Percentiles rank a stretch among this genome's conserved stretches.
Evolutionary conservation across 1,139 yeast species (phyloP).

Genomic region (Saccharomycopsis crataegensis): DNA sequence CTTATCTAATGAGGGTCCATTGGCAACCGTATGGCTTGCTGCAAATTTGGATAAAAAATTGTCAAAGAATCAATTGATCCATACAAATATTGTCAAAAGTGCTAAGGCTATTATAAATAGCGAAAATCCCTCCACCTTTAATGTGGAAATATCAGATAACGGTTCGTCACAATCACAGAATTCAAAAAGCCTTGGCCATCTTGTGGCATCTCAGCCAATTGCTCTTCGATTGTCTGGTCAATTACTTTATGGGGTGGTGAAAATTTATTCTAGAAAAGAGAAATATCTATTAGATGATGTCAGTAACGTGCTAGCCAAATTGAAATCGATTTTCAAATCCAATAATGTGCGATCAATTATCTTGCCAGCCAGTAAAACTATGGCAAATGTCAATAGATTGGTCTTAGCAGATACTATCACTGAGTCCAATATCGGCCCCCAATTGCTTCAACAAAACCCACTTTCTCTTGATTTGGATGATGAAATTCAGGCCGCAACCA

Average conservation of each 20-base stretch:
- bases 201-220: conserved; percentile 33
- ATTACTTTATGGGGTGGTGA: conserved; percentile 77
- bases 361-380: conserved; percentile 43
- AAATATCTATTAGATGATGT: conserved; percentile 81
- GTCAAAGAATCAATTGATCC: conserved; percentile 67
- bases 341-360: conserved; percentile 33
- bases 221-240: conserved; percentile 87
- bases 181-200: too few relatives aligned
- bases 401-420: conserved; percentile 74
- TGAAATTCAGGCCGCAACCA: neutral
- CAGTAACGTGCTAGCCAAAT: conserved; percentile 62
- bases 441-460: conserved; percentile 55
- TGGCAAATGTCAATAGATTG: conserved; percentile 48
- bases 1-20: conserved; percentile 66
- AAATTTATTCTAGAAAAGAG: conserved; percentile 83
- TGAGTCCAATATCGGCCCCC: conserved; percentile 42
- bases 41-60: conserved; percentile 80
- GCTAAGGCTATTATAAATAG: conserved; percentile 43
- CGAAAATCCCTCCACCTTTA: conserved; percentile 15
- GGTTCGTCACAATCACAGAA: too few relatives aligned
- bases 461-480: conserved; percentile 34
- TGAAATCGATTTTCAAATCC: conserved; percentile 65
- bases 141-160: conserved; percentile 21
- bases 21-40: conserved; percentile 91
- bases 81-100: conserved; percentile 64